These are phyloP conservation scores for Closterium sp. DNA, from an alignment of 139 green algal genomes.

Conservation along the genomic window DNA sequence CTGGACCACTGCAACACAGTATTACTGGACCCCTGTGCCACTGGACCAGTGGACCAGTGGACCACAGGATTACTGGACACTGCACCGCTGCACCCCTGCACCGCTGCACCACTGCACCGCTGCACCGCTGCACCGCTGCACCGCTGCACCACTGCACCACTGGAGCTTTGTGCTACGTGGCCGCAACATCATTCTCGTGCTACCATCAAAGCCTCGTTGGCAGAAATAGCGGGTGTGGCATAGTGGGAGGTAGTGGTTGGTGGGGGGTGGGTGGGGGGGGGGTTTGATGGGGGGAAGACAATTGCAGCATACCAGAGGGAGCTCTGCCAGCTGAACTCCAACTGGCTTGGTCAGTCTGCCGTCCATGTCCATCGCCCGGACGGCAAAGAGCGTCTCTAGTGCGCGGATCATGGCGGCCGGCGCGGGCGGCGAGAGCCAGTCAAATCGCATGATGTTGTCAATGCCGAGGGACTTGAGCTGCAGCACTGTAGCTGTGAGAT, in stretches of 20 bases:
- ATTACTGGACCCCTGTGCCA: too few relatives aligned
- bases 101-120: too few relatives aligned
- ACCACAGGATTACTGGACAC: too few relatives aligned
- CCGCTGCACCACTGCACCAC: too few relatives aligned
- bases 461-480: conserved; percentile 49
- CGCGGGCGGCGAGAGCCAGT: conserved; percentile 30
- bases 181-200: too few relatives aligned
- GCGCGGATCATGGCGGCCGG: conserved; percentile 73
- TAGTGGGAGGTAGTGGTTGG: not conserved
- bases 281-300: not conserved
- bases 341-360: conserved; percentile 59
- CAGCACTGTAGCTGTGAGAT: conserved; percentile 38
- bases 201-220: not conserved
- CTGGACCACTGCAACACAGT: too few relatives aligned
- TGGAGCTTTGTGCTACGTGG: too few relatives aligned
- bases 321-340: conserved; percentile 40
- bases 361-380: conserved; percentile 79
- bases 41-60: too few relatives aligned
- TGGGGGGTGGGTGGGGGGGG: too few relatives aligned
- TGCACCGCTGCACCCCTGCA: too few relatives aligned
- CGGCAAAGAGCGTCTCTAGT: conserved; percentile 84
- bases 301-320: conserved; percentile 24
- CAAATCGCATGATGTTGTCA: conserved; percentile 52
- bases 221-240: conserved; percentile 24
- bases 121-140: too few relatives aligned